A percentile compares a stretch with the other conserved stretches of the same genome.
Evolutionary conservation across 805 yeast species (phyloP).

Genomic region (Barnettozyma populi): DNA sequence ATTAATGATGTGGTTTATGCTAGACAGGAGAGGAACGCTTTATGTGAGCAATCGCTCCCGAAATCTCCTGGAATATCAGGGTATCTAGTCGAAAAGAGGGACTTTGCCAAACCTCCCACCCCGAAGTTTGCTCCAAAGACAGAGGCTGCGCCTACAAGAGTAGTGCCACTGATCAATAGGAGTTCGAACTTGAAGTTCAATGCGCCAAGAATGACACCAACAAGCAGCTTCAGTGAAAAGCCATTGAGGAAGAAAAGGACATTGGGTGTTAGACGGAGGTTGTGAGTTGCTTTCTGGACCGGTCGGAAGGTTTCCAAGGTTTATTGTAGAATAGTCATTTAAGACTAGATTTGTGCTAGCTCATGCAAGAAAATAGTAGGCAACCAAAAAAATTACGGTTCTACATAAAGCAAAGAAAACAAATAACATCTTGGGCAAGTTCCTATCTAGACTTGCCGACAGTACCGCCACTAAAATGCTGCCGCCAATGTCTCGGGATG

Average conservation of each 20-base stretch:
- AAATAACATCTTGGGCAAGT: too few species aligned
- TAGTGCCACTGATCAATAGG: neutral
- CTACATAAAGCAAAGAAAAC: too few species aligned
- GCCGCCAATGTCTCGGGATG: neutral
- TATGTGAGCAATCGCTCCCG: neutral
- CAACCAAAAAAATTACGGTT: too few species aligned
- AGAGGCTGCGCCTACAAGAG: neutral
- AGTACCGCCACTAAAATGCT: neutral
- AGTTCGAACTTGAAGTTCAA: neutral
- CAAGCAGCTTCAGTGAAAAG: neutral
- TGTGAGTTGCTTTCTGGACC: too few species aligned
- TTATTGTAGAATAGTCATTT: too few species aligned
- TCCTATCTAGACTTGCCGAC: neutral
- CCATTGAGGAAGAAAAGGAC: conserved; percentile 5
- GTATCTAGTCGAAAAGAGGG: conserved; percentile 13
- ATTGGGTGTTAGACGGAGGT: conserved; percentile 7
- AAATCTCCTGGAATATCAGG: neutral
- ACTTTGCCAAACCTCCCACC: neutral
- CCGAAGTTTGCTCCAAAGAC: conserved; percentile 9
- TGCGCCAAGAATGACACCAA: neutral
- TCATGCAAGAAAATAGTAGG: too few species aligned
- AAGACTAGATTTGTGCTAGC: too few species aligned
- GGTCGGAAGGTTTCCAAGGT: too few species aligned
- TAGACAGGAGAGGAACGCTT: neutral
- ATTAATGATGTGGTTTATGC: neutral